Base-by-base conservation (phyloP, 2,329 filamentous ascomycete genomes). In the Fusarium palustre region DNA sequence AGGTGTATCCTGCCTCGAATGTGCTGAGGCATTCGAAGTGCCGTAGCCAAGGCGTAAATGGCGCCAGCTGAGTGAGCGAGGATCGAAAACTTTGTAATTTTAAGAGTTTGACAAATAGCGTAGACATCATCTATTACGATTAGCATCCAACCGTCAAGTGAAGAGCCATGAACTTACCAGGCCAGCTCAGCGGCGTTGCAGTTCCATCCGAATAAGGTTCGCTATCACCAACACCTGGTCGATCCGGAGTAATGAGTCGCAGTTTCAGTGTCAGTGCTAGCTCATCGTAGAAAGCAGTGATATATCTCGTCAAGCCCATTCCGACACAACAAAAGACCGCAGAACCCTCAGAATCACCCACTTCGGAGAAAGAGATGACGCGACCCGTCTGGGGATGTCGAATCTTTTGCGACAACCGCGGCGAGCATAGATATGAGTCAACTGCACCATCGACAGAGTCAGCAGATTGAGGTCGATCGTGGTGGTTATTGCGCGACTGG, bases 221-320 rank as follows among this genome's bases (percentile, higher is more conserved):
- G 76, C 95, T 97, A 75, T 93, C 94, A 48, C 96, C 96, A 18
- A 99, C 93, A 28, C 96, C 96, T 56, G 96, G 96, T 55, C 96
- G 89, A 79, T 99, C 96, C 8, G 95, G 92, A 1, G 96, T 98
- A 70, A 99, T 97, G 53, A 99, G 85, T 22, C 96, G 89, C 59
- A 99, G 81, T 78, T 93, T 96, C 62, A 99, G 82, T 1, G 94
- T 97, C 75, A 92, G 82, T 4, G 96, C 96, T 55, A 99, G 84
- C 78, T 99, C 96, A 77, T 99, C 96, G 76, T 98, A 99, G 77
- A 99, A 99, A 0, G 94, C 94, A 64, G 93, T 97, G 63, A 99
- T 92, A 77, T 96, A 99, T 79, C 96, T 88, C 13, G 96, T 99
- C 74, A 99, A 81, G 0, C 96, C 96, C 96, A 99, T 99, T 22